Evolutionary conservation across 176 grass and related monocot genomes (phyloP).

Genomic region (Oryza glumipatula): DNA sequence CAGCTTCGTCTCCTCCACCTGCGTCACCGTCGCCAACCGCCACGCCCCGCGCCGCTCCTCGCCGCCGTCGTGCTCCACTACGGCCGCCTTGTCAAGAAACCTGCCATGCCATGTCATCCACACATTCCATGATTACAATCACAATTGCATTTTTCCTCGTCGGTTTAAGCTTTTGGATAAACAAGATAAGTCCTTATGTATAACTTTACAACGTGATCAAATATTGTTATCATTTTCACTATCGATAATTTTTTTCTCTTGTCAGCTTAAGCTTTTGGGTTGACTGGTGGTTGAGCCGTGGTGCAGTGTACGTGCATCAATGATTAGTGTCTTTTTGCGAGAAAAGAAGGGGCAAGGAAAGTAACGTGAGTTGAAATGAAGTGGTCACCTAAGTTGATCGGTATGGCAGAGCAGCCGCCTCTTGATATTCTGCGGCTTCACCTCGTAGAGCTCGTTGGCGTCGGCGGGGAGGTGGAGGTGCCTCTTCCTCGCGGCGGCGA

Average conservation of each 20-base stretch:
- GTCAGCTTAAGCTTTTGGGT: too few relatives aligned
- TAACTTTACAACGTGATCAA: too few relatives aligned
- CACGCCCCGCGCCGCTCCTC: not conserved
- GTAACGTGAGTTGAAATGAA: not conserved
- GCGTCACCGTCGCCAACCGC: conserved; percentile 78
- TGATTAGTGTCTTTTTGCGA: too few relatives aligned
- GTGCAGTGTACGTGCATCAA: too few relatives aligned
- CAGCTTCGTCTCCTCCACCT: conserved; percentile 93
- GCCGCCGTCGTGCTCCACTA: conserved; percentile 54
- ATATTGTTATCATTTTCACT: too few relatives aligned
- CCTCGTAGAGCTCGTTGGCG: conserved; percentile 58
- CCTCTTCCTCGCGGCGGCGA: conserved; percentile 63
- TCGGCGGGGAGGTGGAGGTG: conserved; percentile 47
- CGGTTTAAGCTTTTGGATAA: too few relatives aligned
- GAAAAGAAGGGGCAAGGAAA: not conserved
- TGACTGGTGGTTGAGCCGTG: too few relatives aligned
- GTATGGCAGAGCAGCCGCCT: conserved; percentile 70
- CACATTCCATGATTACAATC: not conserved
- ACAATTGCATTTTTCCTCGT: not conserved
- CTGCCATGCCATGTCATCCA: conserved; percentile 20
- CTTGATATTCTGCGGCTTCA: conserved; percentile 30
- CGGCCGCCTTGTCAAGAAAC: conserved; percentile 83
- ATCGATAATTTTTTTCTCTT: too few relatives aligned
- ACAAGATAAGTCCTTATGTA: too few relatives aligned
- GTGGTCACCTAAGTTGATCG: conserved; percentile 46